Base-by-base conservation (phyloP, 495 filamentous ascomycete genomes). In the Cercophora scortea region DNA sequence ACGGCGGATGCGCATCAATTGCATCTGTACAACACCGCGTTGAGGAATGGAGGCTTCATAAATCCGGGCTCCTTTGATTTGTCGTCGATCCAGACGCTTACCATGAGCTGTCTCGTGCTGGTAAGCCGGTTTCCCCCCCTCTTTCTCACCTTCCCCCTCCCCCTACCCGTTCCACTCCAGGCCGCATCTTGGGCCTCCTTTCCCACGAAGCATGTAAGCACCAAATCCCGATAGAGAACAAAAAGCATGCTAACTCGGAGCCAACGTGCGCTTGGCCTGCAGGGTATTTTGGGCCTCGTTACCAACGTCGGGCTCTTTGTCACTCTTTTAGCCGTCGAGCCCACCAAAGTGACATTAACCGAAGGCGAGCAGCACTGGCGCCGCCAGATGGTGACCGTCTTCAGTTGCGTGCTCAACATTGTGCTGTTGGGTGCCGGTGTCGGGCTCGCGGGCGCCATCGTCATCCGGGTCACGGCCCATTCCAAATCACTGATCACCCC, bases 331-430 rank as follows among this genome's bases (percentile, higher is more conserved):
- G 42, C 50, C 42, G 49, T 57, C 15, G 63, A 66, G 19, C 40
- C 38, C 5, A 55, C 48, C 53, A 55, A 53, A 8, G 51, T 58
- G 36, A 47, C 41, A 4, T 47, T 66, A 42, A 64, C 61, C 32
- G 61, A 66, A 44, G 63, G 61, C 19, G 59, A 66, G 51, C 59
- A 64, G 32, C 61, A 66, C 42, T 66, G 59, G 59, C 59, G 63
- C 43, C 64, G 56, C 17, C 61, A 64, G 45, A 41, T 62, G 13
- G 50, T 57, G 36, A 64, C 61, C 15, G 50, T 62, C 33, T 64
- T 62, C 35, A 51, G 56, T 42, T 66, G 59, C 53, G 45, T 59
- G 10, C 52, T 56, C 32, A 66, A 66, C 15, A 36, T 66, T 12
- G 44, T 64, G n/a, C 33, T 66, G 41, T 59, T 59, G 8, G 56